Conservation (phyloP, 1,139 yeast genomes). For the Nakaseomyces kungkrabaensis region DNA sequence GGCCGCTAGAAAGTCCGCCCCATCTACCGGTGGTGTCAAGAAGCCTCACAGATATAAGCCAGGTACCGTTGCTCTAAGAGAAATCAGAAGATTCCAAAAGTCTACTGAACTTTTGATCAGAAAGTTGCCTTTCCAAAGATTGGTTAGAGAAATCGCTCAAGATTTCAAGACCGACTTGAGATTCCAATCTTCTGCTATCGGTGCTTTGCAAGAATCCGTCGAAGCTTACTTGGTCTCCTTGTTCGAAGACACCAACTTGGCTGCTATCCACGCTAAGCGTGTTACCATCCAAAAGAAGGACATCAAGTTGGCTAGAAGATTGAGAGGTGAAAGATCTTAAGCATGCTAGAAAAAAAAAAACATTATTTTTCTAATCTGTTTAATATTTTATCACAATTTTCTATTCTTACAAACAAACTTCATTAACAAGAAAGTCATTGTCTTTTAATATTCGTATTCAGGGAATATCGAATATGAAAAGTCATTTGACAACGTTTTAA, state of each 20-base stretch:
- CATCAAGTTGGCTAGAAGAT: conserved; percentile 97
- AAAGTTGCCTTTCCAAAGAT: conserved; percentile 98
- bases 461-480: neutral
- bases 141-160: conserved; percentile 96
- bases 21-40: conserved; percentile 98
- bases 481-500: neutral
- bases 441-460: neutral
- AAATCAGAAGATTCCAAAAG: conserved; percentile 98
- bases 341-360: neutral
- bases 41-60: conserved; percentile 99
- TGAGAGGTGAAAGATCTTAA: conserved; percentile 92
- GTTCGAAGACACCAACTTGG: conserved; percentile 94
- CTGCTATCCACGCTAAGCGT: conserved; percentile 99
- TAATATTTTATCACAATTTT: no score
- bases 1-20: conserved; percentile 98
- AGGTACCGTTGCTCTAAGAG: conserved; percentile 99
- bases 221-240: conserved; percentile 91
- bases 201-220: conserved; percentile 98
- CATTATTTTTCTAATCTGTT: no score
- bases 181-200: conserved; percentile 97
- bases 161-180: conserved; percentile 97
- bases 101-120: conserved; percentile 94
- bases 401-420: no score
- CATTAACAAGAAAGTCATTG: no score
- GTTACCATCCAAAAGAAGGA: conserved; percentile 99